Percentiles rank a stretch among this genome's conserved stretches.
Conservation (phyloP, 257 asterid species). For the Scutellaria galericulata region DNA sequence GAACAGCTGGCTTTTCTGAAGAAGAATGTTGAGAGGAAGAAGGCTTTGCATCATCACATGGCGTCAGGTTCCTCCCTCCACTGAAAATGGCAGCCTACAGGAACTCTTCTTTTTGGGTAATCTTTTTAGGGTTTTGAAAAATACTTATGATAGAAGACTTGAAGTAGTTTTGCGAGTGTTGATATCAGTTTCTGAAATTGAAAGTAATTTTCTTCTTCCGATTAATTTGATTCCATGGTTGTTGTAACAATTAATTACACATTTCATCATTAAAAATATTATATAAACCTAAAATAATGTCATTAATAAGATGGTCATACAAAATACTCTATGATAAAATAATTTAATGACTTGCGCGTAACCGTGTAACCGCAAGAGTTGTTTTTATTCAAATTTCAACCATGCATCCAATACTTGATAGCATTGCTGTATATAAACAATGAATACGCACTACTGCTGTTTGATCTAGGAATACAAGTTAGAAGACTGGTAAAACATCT, state of each 20-base stretch:
- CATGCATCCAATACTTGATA: too few relatives aligned
- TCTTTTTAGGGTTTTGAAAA: background rate
- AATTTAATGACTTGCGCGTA: too few relatives aligned
- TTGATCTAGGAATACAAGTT: too few relatives aligned
- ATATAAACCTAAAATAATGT: too few relatives aligned
- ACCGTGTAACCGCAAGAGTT: too few relatives aligned
- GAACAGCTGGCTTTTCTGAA: constrained; percentile 58
- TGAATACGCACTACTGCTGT: too few relatives aligned
- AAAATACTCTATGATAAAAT: too few relatives aligned
- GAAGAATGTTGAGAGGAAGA: constrained; percentile 45
- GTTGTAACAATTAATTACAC: background rate
- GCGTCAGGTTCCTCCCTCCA: constrained; percentile 24
- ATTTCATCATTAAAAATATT: too few relatives aligned
- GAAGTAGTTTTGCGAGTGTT: background rate
- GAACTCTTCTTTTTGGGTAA: background rate
- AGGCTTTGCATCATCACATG: constrained; percentile 33
- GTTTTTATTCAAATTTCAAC: too few relatives aligned
- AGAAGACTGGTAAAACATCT: too few relatives aligned
- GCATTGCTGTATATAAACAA: too few relatives aligned
- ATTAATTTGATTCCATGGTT: background rate
- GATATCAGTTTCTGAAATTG: background rate
- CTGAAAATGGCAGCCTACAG: constrained; percentile 28
- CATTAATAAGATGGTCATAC: too few relatives aligned
- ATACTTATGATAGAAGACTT: background rate
- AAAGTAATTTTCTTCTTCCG: background rate